These are phyloP conservation scores for Suhomyces kunorum DNA, from an alignment of 1,139 yeast genomes.

Conservation along the genomic window DNA sequence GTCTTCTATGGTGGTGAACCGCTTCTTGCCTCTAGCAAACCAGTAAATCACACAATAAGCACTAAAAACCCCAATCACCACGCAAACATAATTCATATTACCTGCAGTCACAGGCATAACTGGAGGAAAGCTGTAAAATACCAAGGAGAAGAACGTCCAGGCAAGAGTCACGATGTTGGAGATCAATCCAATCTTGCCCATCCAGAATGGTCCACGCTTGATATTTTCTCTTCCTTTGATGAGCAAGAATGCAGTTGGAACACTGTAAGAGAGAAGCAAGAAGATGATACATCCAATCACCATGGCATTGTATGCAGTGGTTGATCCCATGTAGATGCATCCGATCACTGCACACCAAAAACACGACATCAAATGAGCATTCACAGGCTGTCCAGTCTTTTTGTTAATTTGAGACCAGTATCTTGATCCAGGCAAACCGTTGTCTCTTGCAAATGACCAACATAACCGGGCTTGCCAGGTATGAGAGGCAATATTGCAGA, in stretches of 20 bases:
- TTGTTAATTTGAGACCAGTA: conserved; percentile 35
- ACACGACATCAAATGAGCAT: conserved; percentile 40
- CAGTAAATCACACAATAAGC: conserved; percentile 38
- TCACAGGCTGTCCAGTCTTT: conserved; percentile 35
- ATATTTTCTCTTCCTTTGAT: conserved; percentile 39
- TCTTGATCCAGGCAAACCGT: conserved; percentile 42
- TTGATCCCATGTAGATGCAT: conserved; percentile 44
- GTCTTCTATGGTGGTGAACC: conserved; percentile 28
- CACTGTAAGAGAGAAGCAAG: conserved; percentile 36
- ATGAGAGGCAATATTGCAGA: conserved; percentile 45
- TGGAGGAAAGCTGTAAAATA: conserved; percentile 47
- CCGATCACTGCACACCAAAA: conserved; percentile 40
- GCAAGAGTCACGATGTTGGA: conserved; percentile 27
- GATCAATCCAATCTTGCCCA: conserved; percentile 31
- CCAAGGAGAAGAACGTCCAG: conserved; percentile 45
- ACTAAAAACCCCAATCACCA: conserved; percentile 38
- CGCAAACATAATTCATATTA: conserved; percentile 49
- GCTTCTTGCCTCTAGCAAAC: conserved; percentile 39
- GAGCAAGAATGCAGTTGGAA: conserved; percentile 36
- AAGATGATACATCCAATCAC: conserved; percentile 40
- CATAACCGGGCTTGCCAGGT: conserved; percentile 41
- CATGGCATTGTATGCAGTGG: conserved; percentile 46
- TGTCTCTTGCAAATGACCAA: conserved; percentile 42
- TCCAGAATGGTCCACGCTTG: conserved; percentile 52
- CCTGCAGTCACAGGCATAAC: conserved; percentile 47